Evolutionary conservation across 805 yeast species (phyloP).

Genomic region (Dipodascopsis tothii): DNA sequence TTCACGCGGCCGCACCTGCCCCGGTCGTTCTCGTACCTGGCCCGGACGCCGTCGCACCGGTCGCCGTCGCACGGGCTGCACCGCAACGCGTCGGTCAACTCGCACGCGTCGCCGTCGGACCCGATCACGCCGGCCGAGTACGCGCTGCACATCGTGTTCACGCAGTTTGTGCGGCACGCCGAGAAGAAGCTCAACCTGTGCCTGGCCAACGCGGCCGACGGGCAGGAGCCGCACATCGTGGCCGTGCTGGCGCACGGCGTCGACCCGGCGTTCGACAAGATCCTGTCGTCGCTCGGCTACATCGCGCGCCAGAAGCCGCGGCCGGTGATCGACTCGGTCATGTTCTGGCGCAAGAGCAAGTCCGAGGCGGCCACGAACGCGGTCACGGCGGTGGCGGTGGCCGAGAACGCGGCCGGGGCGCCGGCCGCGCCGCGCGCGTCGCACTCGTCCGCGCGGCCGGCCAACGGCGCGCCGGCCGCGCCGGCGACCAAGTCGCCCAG

Average conservation of each 20-base stretch:
- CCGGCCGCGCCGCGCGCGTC: background rate
- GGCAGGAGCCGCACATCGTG: conserved; percentile 67
- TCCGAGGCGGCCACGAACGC: conserved; percentile 64
- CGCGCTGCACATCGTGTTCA: conserved; percentile 86
- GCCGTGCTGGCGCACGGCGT: conserved; percentile 76
- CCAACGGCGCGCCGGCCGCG: background rate
- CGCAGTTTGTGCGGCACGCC: conserved; percentile 86
- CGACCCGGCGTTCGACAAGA: conserved; percentile 79
- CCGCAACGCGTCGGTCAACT: background rate
- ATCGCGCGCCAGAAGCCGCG: conserved; percentile 85
- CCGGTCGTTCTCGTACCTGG: conserved; percentile 8
- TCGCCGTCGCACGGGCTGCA: background rate
- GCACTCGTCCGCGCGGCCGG: background rate
- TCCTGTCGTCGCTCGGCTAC: conserved; percentile 78
- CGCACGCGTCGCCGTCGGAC: conserved; percentile 31
- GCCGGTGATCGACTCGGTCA: conserved; percentile 93
- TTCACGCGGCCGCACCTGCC: conserved; percentile 11
- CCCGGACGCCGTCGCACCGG: background rate
- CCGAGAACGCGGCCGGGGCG: conserved; percentile 3
- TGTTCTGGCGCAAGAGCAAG: conserved; percentile 96
- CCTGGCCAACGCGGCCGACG: conserved; percentile 50
- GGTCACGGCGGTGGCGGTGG: conserved; percentile 29
- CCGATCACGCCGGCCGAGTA: conserved; percentile 76
- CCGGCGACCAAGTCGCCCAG: background rate
- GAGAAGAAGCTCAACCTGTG: conserved; percentile 78